Evolutionary conservation across 2,329 filamentous ascomycete genomes (phyloP), one percentile per base, ranked within the genome.

Genomic region (Aspergillus uvarum): DNA sequence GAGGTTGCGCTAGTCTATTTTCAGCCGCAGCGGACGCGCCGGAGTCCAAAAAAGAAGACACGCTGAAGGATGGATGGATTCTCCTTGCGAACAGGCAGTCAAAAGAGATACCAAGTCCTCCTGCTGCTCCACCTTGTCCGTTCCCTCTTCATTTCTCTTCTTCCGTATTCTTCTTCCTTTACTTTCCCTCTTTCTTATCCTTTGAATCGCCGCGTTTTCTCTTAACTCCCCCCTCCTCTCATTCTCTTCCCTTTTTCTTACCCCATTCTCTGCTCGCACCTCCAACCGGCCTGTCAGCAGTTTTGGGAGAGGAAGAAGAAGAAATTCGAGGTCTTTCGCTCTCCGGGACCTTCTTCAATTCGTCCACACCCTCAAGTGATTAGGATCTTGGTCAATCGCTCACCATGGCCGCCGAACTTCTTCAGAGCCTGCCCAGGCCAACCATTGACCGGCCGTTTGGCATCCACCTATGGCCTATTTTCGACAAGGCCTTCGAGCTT

Each of bases 401-500:
- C 71, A 76, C 62, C 70, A 84, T 84, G 81, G 38, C 38, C 38
- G 16, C 38, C 38, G 74, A 80, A 84, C 65, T 82, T 78, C 78
- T 77, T 21, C 68, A 79, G 70, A 65, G 79, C 75, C 64, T 79
- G 74, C 83, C 91, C 74, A 75, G 87, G 67, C 94, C 94, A 59
- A 92, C 92, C 63, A 83, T 98, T 78, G 93, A 97, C 76, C 87
- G 90, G 66, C 94, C 94, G 35, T 98, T 98, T 72, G 95, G 94
- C 76, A 82, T 98, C 68, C 84, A 90, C 65, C 81, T 97, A 77
- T 98, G 95, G 95, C 92, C 94, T 70, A 87, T 96, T 79, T 98
- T 98, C 85, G 90, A 89, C 81, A 91, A 92, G 82, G 88, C 83
- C 69, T 98, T 89, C 80, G 89, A 89, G 75, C 77, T 83, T 59